phyloP scores from a whole-genome alignment of 1,284 basidiomycete species.

The Pascua guehoae region DNA sequence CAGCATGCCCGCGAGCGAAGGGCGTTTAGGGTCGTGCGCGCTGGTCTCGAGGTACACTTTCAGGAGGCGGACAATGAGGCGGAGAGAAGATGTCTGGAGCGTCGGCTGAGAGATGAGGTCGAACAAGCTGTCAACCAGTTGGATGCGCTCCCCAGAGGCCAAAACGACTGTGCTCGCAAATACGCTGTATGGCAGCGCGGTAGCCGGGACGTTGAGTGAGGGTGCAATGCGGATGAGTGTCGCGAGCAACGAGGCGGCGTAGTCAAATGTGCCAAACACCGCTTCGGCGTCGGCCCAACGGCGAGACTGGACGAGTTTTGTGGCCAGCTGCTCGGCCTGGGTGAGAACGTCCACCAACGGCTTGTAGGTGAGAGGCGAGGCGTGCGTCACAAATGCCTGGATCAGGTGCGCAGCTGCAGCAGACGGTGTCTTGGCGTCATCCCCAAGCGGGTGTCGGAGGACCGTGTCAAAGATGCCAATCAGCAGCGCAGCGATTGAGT shows the following conservation, averaged over 20 bases:
- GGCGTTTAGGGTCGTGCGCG: slow-evolving; percentile 23
- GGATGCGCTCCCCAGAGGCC: slow-evolving; percentile 22
- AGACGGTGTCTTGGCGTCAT: slow-evolving; percentile 18
- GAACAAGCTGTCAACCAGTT: slow-evolving; percentile 36
- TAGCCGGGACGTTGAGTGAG: slow-evolving; percentile 14
- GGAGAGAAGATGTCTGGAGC: slow-evolving; percentile 20
- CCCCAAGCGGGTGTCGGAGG: slow-evolving; percentile 29
- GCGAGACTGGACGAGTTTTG: slow-evolving; percentile 21
- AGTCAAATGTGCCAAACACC: slow-evolving; percentile 29
- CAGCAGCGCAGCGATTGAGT: slow-evolving; percentile 28
- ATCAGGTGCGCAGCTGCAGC: slow-evolving; percentile 29
- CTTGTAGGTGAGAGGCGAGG: slow-evolving; percentile 38
- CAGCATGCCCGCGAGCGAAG: slow-evolving; percentile 39
- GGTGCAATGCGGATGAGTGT: slow-evolving; percentile 30
- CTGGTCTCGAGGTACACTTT: slow-evolving; percentile 34
- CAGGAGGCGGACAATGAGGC: slow-evolving; percentile 26
- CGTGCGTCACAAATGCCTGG: slow-evolving; percentile 33
- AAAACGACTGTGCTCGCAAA: slow-evolving; percentile 23
- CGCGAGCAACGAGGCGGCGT: slow-evolving; percentile 26
- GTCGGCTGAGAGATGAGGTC: slow-evolving; percentile 26
- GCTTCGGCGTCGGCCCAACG: slow-evolving; percentile 27
- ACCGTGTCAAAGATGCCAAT: slow-evolving; percentile 30
- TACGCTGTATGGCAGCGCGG: slow-evolving; percentile 29
- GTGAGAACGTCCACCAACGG: slow-evolving; percentile 39
- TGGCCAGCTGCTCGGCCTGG: slow-evolving; percentile 25